Evolutionary conservation across 2,329 filamentous ascomycete species (phyloP).

Genomic region (Stagonosporopsis chrysanthemi): DNA sequence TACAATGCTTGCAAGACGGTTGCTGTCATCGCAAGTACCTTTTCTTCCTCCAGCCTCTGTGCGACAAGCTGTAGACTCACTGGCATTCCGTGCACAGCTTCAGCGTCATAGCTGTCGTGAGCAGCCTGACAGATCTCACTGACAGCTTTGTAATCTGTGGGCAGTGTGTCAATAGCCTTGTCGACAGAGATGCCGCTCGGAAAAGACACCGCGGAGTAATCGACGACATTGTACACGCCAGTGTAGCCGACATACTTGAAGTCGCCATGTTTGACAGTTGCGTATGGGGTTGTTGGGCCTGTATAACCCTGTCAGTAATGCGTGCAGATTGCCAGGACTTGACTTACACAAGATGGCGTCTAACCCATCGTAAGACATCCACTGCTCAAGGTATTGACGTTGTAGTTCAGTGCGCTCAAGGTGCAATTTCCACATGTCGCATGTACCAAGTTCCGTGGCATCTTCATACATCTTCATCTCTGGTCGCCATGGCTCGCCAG

Average conservation of each 20-base stretch:
- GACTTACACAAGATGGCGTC: slow-evolving; percentile 54
- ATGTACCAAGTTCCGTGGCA: slow-evolving; percentile 54
- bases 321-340: not conserved
- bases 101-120: slow-evolving; percentile 49
- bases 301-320: slow-evolving; percentile 9
- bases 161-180: slow-evolving; percentile 46
- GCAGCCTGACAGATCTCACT: slow-evolving; percentile 52
- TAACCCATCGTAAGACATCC: slow-evolving; percentile 51
- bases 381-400: slow-evolving; percentile 55
- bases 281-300: slow-evolving; percentile 56
- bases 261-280: slow-evolving; percentile 52
- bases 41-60: slow-evolving; percentile 53
- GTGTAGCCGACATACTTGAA: slow-evolving; percentile 58
- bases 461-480: slow-evolving; percentile 58
- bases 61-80: slow-evolving; percentile 53
- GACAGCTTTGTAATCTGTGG: slow-evolving; percentile 35
- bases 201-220: slow-evolving; percentile 57
- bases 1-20: slow-evolving; percentile 41
- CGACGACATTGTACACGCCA: slow-evolving; percentile 58
- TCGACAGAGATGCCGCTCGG: slow-evolving; percentile 53
- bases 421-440: slow-evolving; percentile 60
- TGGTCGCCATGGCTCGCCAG: slow-evolving; percentile 56
- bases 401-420: slow-evolving; percentile 54
- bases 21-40: slow-evolving; percentile 51
- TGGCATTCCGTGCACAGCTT: slow-evolving; percentile 54